Percentiles rank a stretch among this genome's conserved stretches.
Evolutionary conservation across 495 filamentous ascomycete genomes (phyloP).

Genomic region (Neurospora pannonica): DNA sequence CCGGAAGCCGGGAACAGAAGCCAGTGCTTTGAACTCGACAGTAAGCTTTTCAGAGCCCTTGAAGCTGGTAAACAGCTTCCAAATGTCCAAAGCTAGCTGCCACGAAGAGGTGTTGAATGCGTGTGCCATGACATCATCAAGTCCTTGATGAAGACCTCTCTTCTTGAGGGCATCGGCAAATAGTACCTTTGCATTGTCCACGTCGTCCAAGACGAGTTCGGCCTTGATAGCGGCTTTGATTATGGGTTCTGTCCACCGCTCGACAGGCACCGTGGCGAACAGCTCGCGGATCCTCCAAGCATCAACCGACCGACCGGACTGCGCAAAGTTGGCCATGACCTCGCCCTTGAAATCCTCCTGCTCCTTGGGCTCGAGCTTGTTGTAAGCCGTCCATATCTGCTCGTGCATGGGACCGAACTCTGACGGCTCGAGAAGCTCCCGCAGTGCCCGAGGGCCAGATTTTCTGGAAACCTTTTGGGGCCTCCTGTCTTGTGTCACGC

Average conservation of each 20-base stretch:
- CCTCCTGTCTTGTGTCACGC: background rate
- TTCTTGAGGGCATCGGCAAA: slow-evolving; percentile 11
- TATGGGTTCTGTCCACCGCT: slow-evolving; percentile 17
- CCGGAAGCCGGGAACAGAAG: slow-evolving; percentile 3
- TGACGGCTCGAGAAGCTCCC: background rate
- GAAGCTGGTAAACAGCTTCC: slow-evolving; percentile 8
- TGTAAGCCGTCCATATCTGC: slow-evolving; percentile 17
- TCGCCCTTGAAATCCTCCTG: slow-evolving; percentile 4
- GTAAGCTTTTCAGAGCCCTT: background rate
- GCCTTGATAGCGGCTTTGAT: slow-evolving; percentile 17
- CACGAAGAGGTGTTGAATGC: slow-evolving; percentile 14
- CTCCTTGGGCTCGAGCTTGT: slow-evolving; percentile 6
- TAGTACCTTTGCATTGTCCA: slow-evolving; percentile 8
- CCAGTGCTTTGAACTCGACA: background rate
- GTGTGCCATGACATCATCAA: slow-evolving; percentile 17
- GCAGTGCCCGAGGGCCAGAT: background rate
- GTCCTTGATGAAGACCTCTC: slow-evolving; percentile 6
- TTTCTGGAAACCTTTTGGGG: background rate
- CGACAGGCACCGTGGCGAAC: slow-evolving; percentile 4
- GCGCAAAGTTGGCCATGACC: slow-evolving; percentile 15
- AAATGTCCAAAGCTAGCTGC: slow-evolving; percentile 13
- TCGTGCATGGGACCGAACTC: slow-evolving; percentile 11
- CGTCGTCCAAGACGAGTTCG: slow-evolving; percentile 11
- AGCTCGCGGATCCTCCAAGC: slow-evolving; percentile 16
- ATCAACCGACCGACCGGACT: slow-evolving; percentile 15